Evolutionary conservation across 2,329 filamentous ascomycete genomes (phyloP).

Genomic region (Mollisia scopiformis): DNA sequence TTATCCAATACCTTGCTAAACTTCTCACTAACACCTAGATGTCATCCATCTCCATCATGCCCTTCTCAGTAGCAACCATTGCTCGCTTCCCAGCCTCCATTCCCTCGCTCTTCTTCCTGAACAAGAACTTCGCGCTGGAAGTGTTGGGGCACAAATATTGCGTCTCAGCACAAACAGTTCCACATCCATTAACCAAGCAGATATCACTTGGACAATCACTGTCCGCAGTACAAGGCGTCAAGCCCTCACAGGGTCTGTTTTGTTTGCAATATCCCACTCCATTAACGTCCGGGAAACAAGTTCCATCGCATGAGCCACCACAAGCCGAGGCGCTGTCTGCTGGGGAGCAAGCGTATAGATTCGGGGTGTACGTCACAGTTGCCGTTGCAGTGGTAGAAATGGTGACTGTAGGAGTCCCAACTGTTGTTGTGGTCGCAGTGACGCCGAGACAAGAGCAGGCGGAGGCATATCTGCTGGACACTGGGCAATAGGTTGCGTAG

Average conservation of each 20-base stretch:
- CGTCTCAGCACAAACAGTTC: background rate
- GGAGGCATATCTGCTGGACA: background rate
- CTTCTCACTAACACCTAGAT: background rate
- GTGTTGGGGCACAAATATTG: background rate
- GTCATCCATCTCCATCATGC: background rate
- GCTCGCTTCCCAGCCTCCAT: background rate
- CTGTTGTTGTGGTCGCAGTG: conserved; percentile 2
- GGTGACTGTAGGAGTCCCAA: background rate
- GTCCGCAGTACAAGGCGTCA: background rate
- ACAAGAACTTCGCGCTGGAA: background rate
- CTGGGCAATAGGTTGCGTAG: conserved; percentile 11
- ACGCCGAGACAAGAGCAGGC: conserved; percentile 15
- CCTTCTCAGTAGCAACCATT: background rate
- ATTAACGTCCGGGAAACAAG: conserved; percentile 2
- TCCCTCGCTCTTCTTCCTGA: background rate
- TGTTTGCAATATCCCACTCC: background rate
- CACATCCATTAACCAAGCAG: background rate
- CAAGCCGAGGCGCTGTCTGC: background rate
- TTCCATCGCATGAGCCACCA: background rate
- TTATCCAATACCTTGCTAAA: background rate
- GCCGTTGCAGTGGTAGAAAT: background rate
- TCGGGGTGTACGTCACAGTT: background rate
- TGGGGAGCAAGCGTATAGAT: background rate
- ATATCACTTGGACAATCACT: background rate
- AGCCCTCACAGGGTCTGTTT: background rate